Evolutionary conservation across 148 eudicot species (phyloP), one percentile per base, ranked within the genome.

Genomic region (Fagopyrum tataricum): DNA sequence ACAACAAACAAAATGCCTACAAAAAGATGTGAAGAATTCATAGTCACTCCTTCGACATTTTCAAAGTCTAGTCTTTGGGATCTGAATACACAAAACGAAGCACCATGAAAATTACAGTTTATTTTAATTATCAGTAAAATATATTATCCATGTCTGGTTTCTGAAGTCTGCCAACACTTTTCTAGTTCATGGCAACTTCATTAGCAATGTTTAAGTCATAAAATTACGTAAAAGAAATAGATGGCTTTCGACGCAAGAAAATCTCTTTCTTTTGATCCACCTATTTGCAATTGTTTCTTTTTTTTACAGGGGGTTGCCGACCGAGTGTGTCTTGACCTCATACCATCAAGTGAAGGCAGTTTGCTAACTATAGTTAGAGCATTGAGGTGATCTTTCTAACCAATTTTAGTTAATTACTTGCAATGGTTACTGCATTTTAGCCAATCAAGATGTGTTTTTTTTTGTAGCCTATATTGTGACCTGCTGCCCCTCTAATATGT

Each of bases 301-400:
- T n/a, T 37, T 12, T 39, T 15, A 15, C 87, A 95, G 98, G 97
- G 87, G 67, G 91, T 91, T 72, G 98, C 98, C 76, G 81, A 88
- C 81, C 86, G 96, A 73, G 96, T 95, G 74, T 88, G 84, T 76
- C 93, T 95, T 72, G 98, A 97, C 55, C 97, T 95, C 79, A 67
- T 95, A 78, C 97, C 98, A 64, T 85, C 97, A 17, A 91, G 96
- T 67, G 96, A 91, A 82, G 84, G 84, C 59, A 91, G 96, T 76
- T 95, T 97, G 98, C 83, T 71, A 46, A 88, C 92, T 51, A 97
- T 92, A 76, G 96, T 95, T 31, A 87, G 85, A 83, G 97, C 98
- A 67, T 84, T 95, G 75, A 91, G 98, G 98, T 95, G 53, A 20
- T 46, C 79, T 72, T 6, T 55, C 31, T 40, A 42, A 53, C 66